Percentiles rank a stretch among this genome's conserved stretches.
Conservation (phyloP, 495 filamentous ascomycete genomes). For the Neurospora tetrasperma region DNA sequence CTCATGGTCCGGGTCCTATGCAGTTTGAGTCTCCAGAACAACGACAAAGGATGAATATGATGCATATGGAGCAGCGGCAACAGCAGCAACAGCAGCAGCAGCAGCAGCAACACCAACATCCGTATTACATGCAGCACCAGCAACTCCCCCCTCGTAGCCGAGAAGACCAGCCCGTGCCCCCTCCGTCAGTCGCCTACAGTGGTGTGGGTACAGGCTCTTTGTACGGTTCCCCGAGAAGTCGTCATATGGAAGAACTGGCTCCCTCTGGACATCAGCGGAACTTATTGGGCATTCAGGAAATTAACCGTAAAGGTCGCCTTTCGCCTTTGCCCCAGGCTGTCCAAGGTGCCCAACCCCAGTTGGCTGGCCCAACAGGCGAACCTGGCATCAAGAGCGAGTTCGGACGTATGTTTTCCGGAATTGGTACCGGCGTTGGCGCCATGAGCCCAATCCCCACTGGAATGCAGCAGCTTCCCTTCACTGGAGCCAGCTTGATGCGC, state of each 20-base stretch:
- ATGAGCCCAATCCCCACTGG: constrained; percentile 42
- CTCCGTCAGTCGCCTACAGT: constrained; percentile 35
- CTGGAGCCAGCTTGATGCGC: constrained; percentile 25
- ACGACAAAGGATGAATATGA: constrained; percentile 25
- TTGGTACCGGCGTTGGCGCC: constrained; percentile 73
- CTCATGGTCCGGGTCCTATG: constrained; percentile 24
- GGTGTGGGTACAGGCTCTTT: constrained; percentile 19
- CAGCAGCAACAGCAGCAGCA: constrained; percentile 21
- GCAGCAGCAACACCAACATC: constrained; percentile 7
- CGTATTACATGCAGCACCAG: constrained; percentile 14
- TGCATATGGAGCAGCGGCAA: constrained; percentile 20
- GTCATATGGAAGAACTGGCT: constrained; percentile 50
- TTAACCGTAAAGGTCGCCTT: constrained; percentile 52
- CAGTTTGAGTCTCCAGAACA: constrained; percentile 43
- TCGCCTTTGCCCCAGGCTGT: constrained; percentile 88
- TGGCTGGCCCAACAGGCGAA: constrained; percentile 63
- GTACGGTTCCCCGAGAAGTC: constrained; percentile 32
- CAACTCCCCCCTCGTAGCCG: constrained; percentile 19
- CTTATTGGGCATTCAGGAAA: constrained; percentile 50
- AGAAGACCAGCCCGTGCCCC: constrained; percentile 29
- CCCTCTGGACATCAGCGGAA: constrained; percentile 33
- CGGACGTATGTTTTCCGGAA: constrained; percentile 81
- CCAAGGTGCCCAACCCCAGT: constrained; percentile 76
- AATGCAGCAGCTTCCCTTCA: constrained; percentile 32
- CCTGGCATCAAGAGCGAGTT: constrained; percentile 86